These are phyloP conservation scores for Eucalyptus marginata DNA, from an alignment of 345 rosid species.

Conservation along the genomic window DNA sequence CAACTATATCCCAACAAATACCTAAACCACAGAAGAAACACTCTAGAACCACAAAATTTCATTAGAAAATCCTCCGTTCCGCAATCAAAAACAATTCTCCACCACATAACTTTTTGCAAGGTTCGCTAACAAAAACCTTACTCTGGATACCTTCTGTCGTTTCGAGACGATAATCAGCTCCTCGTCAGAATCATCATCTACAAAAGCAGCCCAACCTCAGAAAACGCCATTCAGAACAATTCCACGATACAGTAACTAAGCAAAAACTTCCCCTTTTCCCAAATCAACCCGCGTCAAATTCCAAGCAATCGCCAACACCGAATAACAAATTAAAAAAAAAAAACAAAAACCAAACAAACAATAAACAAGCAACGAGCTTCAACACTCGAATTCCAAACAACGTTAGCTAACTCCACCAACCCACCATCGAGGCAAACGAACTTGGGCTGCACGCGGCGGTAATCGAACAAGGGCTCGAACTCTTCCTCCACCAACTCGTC, in stretches of 20 bases:
- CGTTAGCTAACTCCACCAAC: not conserved
- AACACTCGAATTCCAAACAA: not conserved
- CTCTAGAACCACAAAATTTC: not conserved
- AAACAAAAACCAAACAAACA: not conserved
- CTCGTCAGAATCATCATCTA: not conserved
- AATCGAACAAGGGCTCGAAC: slow-evolving; percentile 5
- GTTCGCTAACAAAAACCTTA: not conserved
- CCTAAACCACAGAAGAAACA: not conserved
- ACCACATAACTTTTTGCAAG: not conserved
- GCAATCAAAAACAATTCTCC: not conserved
- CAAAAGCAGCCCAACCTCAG: not conserved
- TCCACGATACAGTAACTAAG: not conserved
- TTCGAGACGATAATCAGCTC: not conserved
- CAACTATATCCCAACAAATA: not conserved
- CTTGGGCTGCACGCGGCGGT: slow-evolving; percentile 2
- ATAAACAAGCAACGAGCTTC: not conserved
- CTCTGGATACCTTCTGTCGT: not conserved
- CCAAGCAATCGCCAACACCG: not conserved
- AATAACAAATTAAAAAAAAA: not conserved
- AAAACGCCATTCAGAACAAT: not conserved
- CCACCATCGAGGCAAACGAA: not conserved
- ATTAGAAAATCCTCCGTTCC: not conserved
- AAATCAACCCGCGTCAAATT: not conserved
- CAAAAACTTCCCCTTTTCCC: not conserved
- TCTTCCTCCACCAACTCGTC: not conserved